Evolutionary conservation across 1,284 basidiomycete genomes (phyloP).

Genomic region (Sanghuangporus baumii): DNA sequence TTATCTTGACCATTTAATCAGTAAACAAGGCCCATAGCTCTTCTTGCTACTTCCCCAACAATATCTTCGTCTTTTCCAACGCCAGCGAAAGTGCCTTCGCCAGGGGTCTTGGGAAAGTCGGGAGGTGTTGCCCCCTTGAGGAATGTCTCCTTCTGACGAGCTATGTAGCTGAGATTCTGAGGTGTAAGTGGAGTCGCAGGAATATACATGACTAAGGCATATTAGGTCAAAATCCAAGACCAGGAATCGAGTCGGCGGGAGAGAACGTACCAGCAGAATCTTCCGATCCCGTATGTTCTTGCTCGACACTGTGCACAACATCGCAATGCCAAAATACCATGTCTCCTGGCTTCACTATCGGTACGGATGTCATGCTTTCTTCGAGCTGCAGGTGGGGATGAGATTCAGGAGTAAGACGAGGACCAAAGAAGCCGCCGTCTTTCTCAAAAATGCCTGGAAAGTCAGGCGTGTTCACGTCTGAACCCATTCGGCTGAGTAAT

Average conservation of each 20-base stretch:
- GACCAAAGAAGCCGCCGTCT: conserved; percentile 45
- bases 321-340: conserved; percentile 89
- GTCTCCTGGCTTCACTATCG: conserved; percentile 73
- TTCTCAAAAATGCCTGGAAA: conserved; percentile 51
- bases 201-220: conserved; percentile 67
- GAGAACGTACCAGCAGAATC: conserved; percentile 60
- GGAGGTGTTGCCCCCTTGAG: conserved; percentile 56
- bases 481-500: not conserved
- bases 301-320: conserved; percentile 77
- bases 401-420: conserved; percentile 41
- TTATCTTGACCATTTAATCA: not conserved
- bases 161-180: conserved; percentile 56
- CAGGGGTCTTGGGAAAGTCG: conserved; percentile 63
- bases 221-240: not conserved
- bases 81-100: conserved; percentile 48
- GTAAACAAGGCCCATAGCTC: conserved; percentile 46
- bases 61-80: conserved; percentile 47
- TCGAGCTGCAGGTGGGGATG: conserved; percentile 70
- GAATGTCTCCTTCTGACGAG: conserved; percentile 58
- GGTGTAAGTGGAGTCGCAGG: conserved; percentile 72
- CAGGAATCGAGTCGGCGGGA: not conserved
- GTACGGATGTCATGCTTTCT: conserved; percentile 70
- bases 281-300: conserved; percentile 57
- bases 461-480: conserved; percentile 49
- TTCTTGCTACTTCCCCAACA: conserved; percentile 36